phyloP scores from a whole-genome alignment of 2,329 filamentous ascomycete genomes.

The Nemania sp. region DNA sequence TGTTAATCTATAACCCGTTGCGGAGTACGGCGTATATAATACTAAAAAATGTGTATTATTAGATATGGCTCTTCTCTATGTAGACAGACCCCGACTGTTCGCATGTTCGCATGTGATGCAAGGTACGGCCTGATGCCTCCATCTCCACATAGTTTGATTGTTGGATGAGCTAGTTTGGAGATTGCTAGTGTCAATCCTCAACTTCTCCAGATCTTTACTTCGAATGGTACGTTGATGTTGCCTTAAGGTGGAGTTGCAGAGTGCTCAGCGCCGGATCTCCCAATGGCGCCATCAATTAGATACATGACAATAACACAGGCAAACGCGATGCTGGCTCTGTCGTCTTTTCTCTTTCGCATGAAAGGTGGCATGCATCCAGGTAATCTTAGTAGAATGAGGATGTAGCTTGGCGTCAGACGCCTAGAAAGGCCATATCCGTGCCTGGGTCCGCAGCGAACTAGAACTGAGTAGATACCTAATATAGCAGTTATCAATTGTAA shows the following conservation, averaged over 20 bases:
- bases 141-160: conserved; percentile 28
- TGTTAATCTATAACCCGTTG: not conserved
- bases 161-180: not conserved
- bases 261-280: conserved; percentile 3
- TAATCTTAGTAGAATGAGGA: too few relatives aligned
- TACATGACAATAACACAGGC: not conserved
- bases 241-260: conserved; percentile 21
- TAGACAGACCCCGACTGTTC: conserved; percentile 4
- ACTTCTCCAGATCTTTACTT: conserved; percentile 25
- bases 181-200: conserved; percentile 6
- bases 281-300: not conserved
- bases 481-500: too few relatives aligned
- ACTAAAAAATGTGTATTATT: not conserved
- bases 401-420: too few relatives aligned
- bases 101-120: not conserved
- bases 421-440: too few relatives aligned
- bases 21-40: not conserved
- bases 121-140: not conserved
- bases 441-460: too few relatives aligned
- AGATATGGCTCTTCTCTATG: conserved; percentile 13
- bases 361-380: too few relatives aligned
- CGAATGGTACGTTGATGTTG: conserved; percentile 15
- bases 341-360: too few relatives aligned
- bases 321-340: too few relatives aligned
- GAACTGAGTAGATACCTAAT: too few relatives aligned